Conservation (phyloP, 805 yeast genomes). For the Maudiozyma bulderi region DNA sequence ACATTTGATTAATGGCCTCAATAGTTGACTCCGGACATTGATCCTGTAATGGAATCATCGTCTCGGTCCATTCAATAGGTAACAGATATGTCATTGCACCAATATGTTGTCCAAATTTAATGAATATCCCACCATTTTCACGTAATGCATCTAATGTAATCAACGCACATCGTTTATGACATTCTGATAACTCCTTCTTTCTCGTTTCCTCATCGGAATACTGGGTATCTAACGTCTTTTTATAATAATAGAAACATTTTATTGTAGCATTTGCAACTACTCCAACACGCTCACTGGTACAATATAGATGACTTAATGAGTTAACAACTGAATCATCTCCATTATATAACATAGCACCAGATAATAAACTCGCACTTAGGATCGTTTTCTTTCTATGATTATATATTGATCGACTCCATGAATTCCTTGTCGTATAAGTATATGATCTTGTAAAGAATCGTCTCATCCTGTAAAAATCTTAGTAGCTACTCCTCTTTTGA, state of each 20-base stretch:
- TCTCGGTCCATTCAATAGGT: conserved; percentile 90
- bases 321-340: conserved; percentile 22
- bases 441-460: too few relatives aligned
- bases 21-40: conserved; percentile 74
- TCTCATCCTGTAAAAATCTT: too few relatives aligned
- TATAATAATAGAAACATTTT: conserved; percentile 65
- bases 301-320: conserved; percentile 14
- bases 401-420: not conserved
- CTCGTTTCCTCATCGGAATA: conserved; percentile 40
- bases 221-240: conserved; percentile 39
- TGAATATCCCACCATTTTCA: conserved; percentile 83
- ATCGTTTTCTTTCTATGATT: not conserved
- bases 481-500: too few relatives aligned
- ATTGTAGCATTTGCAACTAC: conserved; percentile 61
- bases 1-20: conserved; percentile 60
- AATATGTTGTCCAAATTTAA: conserved; percentile 90
- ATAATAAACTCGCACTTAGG: not conserved
- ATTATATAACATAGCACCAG: conserved; percentile 16
- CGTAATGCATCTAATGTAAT: conserved; percentile 74
- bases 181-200: conserved; percentile 42
- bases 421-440: not conserved
- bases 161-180: conserved; percentile 69
- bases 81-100: conserved; percentile 84
- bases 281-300: conserved; percentile 42
- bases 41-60: conserved; percentile 90